phyloP scores from a whole-genome alignment of 805 yeast species.

The Brettanomyces anomalus region DNA sequence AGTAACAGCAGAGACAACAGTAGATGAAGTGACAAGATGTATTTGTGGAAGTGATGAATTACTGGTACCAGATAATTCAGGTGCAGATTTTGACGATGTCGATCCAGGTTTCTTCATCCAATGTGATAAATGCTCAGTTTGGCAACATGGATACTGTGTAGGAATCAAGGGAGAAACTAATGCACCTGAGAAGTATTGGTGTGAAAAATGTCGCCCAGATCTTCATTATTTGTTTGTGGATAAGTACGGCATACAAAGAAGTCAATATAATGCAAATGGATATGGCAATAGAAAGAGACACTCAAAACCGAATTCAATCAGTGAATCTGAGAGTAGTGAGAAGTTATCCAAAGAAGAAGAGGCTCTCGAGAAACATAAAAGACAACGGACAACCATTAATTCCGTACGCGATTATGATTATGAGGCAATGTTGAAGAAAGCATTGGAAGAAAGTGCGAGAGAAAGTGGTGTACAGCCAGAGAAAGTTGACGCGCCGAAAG shows the following conservation, averaged over 20 bases:
- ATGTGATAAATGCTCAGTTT: conserved; percentile 84
- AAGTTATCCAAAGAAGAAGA: background rate
- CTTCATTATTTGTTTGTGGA: conserved; percentile 51
- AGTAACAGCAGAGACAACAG: conserved; percentile 19
- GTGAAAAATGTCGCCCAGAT: conserved; percentile 86
- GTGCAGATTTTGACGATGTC: conserved; percentile 29
- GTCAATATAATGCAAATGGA: conserved; percentile 35
- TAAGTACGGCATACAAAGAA: conserved; percentile 37
- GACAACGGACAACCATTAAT: conserved; percentile 6
- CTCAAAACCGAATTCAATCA: background rate
- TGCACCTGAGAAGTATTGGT: conserved; percentile 91
- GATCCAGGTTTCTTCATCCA: conserved; percentile 64
- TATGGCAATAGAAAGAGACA: conserved; percentile 19
- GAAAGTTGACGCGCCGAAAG: conserved; percentile 25
- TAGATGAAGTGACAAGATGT: conserved; percentile 44
- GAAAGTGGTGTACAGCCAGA: conserved; percentile 35
- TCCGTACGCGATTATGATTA: conserved; percentile 25
- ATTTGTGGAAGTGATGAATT: conserved; percentile 44
- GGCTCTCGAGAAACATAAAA: conserved; percentile 5
- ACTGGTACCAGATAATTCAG: conserved; percentile 21
- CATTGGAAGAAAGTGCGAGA: conserved; percentile 48
- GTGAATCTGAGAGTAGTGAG: conserved; percentile 7
- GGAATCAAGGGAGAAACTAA: conserved; percentile 66
- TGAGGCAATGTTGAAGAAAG: conserved; percentile 30
- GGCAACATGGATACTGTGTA: conserved; percentile 98